Evolutionary conservation across 2,329 filamentous ascomycete genomes (phyloP).

Genomic region (Fusarium anguioides): DNA sequence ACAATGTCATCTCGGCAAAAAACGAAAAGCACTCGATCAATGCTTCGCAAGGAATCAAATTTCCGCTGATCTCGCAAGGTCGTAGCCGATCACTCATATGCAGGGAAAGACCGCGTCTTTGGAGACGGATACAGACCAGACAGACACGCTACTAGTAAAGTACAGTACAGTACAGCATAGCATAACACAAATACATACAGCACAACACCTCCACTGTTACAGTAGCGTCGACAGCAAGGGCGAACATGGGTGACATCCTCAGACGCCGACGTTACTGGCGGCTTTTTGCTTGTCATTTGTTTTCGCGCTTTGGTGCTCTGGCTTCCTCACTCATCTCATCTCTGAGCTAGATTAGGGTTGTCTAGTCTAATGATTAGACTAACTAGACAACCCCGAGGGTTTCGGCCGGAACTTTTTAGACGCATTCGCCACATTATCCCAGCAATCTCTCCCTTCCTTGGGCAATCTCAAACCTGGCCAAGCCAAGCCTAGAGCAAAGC

Average conservation of each 20-base stretch:
- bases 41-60: slow-evolving; percentile 26
- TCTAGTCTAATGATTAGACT: neutral
- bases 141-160: slow-evolving; percentile 23
- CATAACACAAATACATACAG: neutral
- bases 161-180: slow-evolving; percentile 9
- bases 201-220: slow-evolving; percentile 24
- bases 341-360: slow-evolving; percentile 11
- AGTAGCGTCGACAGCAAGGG: slow-evolving; percentile 36
- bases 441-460: slow-evolving; percentile 32
- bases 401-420: slow-evolving; percentile 41
- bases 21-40: slow-evolving; percentile 5
- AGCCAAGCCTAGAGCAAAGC: slow-evolving; percentile 19
- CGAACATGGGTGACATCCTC: slow-evolving; percentile 23
- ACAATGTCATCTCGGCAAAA: slow-evolving; percentile 34
- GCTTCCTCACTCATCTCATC: slow-evolving; percentile 19
- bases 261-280: slow-evolving; percentile 23
- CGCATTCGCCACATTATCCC: slow-evolving; percentile 30
- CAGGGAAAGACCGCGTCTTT: slow-evolving; percentile 28
- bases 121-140: slow-evolving; percentile 17
- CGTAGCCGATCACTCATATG: slow-evolving; percentile 34
- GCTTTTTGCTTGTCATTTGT: slow-evolving; percentile 16
- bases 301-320: slow-evolving; percentile 18
- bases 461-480: slow-evolving; percentile 34
- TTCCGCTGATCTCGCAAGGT: slow-evolving; percentile 38
- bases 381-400: slow-evolving; percentile 31